Evolutionary conservation across 371 early-diverging fungal species (phyloP).

Genomic region (Mucor racemosus): DNA sequence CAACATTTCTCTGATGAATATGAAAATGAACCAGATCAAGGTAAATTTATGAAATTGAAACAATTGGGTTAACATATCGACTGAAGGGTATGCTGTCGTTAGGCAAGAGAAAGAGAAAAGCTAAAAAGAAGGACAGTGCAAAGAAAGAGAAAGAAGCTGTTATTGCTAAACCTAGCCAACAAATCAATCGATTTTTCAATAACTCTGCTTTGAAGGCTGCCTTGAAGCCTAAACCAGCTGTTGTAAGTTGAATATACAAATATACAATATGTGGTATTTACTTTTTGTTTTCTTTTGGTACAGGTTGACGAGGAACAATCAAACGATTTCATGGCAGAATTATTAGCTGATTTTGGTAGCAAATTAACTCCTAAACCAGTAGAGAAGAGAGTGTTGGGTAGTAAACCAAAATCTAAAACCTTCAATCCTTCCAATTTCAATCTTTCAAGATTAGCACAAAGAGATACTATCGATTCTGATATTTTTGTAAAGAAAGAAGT

Average conservation of each 20-base stretch:
- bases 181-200: constrained; percentile 36
- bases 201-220: constrained; percentile 23
- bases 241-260: constrained; percentile 10
- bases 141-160: constrained; percentile 33
- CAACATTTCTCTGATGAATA: constrained; percentile 57
- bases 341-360: constrained; percentile 29
- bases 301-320: constrained; percentile 25
- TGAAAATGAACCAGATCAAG: constrained; percentile 31
- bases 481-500: constrained; percentile 7
- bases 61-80: neutral
- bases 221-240: constrained; percentile 20
- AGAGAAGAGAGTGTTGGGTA: neutral
- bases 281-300: neutral
- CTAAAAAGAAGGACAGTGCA: constrained; percentile 11
- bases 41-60: constrained; percentile 7
- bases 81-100: neutral
- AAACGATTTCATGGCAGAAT: constrained; percentile 37
- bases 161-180: constrained; percentile 30
- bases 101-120: constrained; percentile 28
- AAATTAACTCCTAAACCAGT: neutral
- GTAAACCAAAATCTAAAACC: constrained; percentile 5
- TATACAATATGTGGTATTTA: neutral
- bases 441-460: constrained; percentile 1
- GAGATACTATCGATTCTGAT: neutral
- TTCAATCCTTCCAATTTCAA: neutral